phyloP scores from a whole-genome alignment of 1,139 yeast genomes.

The Geotrichum candidum region DNA sequence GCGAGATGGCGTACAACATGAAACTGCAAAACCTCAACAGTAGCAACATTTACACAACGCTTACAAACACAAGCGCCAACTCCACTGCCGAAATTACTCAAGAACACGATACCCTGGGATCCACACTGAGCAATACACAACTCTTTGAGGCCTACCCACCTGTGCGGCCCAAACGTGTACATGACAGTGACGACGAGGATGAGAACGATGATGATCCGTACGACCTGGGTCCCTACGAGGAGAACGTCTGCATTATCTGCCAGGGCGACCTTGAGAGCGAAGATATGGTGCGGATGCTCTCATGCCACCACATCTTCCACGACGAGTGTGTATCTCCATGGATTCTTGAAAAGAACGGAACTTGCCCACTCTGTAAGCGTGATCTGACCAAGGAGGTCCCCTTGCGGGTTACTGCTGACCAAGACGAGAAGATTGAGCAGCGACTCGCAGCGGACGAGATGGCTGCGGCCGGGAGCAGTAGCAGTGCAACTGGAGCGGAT shows the following conservation, averaged over 20 bases:
- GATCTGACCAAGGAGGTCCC: slow-evolving; percentile 14
- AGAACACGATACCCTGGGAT: slow-evolving; percentile 1
- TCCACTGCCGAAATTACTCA: neutral
- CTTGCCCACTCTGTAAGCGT: slow-evolving; percentile 15
- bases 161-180: neutral
- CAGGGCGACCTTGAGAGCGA: slow-evolving; percentile 6
- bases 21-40: slow-evolving; percentile 14
- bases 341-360: slow-evolving; percentile 10
- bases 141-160: slow-evolving; percentile 11
- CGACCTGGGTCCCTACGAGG: slow-evolving; percentile 3
- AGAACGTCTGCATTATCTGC: slow-evolving; percentile 14
- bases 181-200: slow-evolving; percentile 3
- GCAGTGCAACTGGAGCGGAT: neutral
- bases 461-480: neutral
- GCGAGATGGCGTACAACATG: slow-evolving; percentile 16
- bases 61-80: neutral
- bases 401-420: slow-evolving; percentile 29
- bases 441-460: neutral
- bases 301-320: slow-evolving; percentile 17
- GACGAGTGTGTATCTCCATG: slow-evolving; percentile 15
- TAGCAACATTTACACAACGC: slow-evolving; percentile 8
- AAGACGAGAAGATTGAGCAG: slow-evolving; percentile 34
- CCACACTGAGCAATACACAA: neutral
- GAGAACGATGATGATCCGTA: neutral
- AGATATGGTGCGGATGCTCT: slow-evolving; percentile 14